Evolutionary conservation across 306 rosid genomes (phyloP), one percentile per base, ranked within the genome.

Genomic region (Acacia confusa): DNA sequence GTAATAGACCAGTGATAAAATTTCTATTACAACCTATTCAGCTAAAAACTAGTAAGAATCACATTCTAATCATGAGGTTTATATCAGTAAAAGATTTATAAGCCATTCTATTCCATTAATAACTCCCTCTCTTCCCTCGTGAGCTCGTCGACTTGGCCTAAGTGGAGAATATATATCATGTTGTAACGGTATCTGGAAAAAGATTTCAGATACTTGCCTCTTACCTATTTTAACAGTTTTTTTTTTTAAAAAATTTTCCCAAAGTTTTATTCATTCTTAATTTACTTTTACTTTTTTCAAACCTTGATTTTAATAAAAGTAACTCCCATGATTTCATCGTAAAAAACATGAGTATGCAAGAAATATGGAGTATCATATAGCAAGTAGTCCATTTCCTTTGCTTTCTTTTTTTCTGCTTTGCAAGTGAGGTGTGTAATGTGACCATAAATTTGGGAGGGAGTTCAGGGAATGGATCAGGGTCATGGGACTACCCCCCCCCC

Each of bases 401-500:
- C 4, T 3, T 1, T 2, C 2, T 55, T 19, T 9, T 57, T 4
- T 34, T 2, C 1, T 0, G 8, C n/a, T 19, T n/a, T 55, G 27
- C 20, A 28, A 28, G 41, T 63, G 40, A 40, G 40, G 14, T 48
- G 55, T 11, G 24, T 28, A 45, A 48, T 17, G 16, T 47, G 76
- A 47, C 15, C 16, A 72, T 47, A 47, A 72, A 72, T 47, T 45
- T 45, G 43, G 52, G 28, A 27, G 27, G 61, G 41, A 47, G 28
- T 45, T 47, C 22, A 45, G 16, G 10, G 6, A 72, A 25, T 27
- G 25, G 5, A 72, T 27, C 76, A 47, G 24, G 76, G 58, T 45
- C 58, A 34, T 25, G 77, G 86, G 81, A 82, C 14, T 40, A 58
- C 81, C 70, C 64, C 43, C 73, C 6, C 61, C 28, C 61, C 1